Base-by-base conservation (phyloP, 164 flowering plant genomes). In the Echeveria elegans region DNA sequence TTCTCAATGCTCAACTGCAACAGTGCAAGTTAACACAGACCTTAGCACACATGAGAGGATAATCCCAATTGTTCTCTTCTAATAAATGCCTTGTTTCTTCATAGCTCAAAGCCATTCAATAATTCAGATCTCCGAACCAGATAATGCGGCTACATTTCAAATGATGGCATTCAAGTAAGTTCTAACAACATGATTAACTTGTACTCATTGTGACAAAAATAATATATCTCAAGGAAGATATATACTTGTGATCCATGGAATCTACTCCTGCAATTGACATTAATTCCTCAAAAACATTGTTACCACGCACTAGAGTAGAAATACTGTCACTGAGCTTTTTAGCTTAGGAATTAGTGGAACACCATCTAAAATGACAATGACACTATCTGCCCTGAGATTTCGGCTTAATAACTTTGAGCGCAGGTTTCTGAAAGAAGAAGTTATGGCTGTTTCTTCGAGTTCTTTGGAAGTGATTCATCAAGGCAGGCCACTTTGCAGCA, bases 101-200 rank as follows among this genome's bases (percentile, higher is more conserved):
- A 64, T 91, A 94, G 78, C 88, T 90, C 74, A 94, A 73, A 47
- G 93, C 72, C 47, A 91, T 74, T 32, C 97, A 79, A 67, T 94
- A 94, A 67, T 94, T 94, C 66, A 94, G 78, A 78, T 94, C 99
- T 66, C 99, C 99, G 26, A 94, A 77, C 99, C 97, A 94, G 31
- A 94, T 79, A 41, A 89, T 56, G 31, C 89, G 95, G 60, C 98
- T 93, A 87, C 41, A 56, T 56, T 28, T 56, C 61, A 56, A 50
- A 71, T 23, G n/a, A 58, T 37, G 45, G 12, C 10, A 56, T 28
- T 26, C 31, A 15, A 28, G n/a, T 56, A 2, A 58, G 19, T 45
- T 58, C 15, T 4, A 16, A 36, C 6, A 28, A 36, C 23, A 21
- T 7, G 38, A 63, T 24, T 3, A 15, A 21, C 6, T 2, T 29